Base-by-base conservation (phyloP, 805 yeast species). In the Saccharomycopsis sp. region DNA sequence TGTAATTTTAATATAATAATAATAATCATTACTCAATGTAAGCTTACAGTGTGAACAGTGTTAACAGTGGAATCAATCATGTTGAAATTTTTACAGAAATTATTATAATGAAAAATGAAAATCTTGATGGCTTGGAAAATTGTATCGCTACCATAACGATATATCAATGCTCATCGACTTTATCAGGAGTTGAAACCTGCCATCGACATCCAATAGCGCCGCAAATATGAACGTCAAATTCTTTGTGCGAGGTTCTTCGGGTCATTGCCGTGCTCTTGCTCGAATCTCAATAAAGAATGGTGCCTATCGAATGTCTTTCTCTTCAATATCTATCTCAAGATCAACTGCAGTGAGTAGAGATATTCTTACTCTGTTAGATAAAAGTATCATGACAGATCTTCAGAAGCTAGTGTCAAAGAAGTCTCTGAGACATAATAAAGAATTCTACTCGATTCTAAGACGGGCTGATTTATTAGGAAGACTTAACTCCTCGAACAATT, bases 281-380 rank as follows among this genome's bases (percentile, higher is more conserved):
- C 38, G 38, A 29, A 5, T 29, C n/a, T n/a, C n/a, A 29, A 12
- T 29, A 29, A 29, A 12, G 12, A 29, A 29, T 29, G 38, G 38
- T 12, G 12, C 38, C 38, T 29, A 5, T 29, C 38, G 12, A 29
- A 29, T 29, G 38, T 29, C 38, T 12, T 29, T 29, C 12, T 29
- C 38, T 12, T 29, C 38, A 12, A 29, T 12, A 29, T 29, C 41
- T 52, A 44, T 54, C 20, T 67, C 64, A 7, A 56, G 57, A 44
- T 44, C 49, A 44, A 17, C 19, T 12, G 9, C 49, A 7, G 22
- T 44, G 20, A 44, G 49, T 19, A 3, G 22, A 19, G 49, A 44
- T 17, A 44, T 8, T n/a, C 49, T 44, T 5, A 17, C 49, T 5
- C 49, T 5, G 22, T 44, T 44, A 17, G 49, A 44, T 44, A 44